These are phyloP conservation scores for Dunaliella primolecta DNA, from an alignment of 139 green algal genomes.

Conservation along the genomic window DNA sequence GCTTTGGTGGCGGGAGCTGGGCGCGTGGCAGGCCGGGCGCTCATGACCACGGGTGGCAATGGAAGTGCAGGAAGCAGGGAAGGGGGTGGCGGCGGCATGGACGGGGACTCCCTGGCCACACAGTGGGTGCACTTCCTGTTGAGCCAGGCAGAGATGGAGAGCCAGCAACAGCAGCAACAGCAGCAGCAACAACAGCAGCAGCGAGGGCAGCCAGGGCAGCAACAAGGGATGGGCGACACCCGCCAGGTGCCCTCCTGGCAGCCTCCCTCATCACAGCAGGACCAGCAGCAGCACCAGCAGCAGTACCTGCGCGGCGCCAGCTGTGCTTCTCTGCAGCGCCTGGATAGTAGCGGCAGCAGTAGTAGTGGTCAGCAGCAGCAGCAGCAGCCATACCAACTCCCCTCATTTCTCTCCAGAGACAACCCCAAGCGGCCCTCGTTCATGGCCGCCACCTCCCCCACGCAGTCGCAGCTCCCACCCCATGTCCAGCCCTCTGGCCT, in stretches of 20 bases:
- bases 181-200: conserved; percentile 4
- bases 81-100: not conserved
- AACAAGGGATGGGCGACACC: too few species aligned
- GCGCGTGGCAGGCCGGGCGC: conserved; percentile 14
- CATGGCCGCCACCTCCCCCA: not conserved
- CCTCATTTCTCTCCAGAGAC: too few species aligned
- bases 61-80: not conserved
- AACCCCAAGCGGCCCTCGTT: not conserved
- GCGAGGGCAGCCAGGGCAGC: not conserved
- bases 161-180: not conserved
- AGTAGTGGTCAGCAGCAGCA: not conserved
- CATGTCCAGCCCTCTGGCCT: not conserved
- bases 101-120: conserved; percentile 39
- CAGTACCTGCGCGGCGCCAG: not conserved
- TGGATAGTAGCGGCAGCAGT: too few species aligned
- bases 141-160: conserved; percentile 39
- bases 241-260: too few species aligned
- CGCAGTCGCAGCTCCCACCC: not conserved
- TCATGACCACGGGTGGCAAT: not conserved
- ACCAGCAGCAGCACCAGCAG: conserved; percentile 14
- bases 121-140: conserved; percentile 65
- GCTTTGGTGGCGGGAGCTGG: conserved; percentile 33
- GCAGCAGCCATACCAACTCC: not conserved
- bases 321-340: too few species aligned
- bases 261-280: not conserved